phyloP scores from a whole-genome alignment of 257 asterid genomes.

The Lycium barbarum region DNA sequence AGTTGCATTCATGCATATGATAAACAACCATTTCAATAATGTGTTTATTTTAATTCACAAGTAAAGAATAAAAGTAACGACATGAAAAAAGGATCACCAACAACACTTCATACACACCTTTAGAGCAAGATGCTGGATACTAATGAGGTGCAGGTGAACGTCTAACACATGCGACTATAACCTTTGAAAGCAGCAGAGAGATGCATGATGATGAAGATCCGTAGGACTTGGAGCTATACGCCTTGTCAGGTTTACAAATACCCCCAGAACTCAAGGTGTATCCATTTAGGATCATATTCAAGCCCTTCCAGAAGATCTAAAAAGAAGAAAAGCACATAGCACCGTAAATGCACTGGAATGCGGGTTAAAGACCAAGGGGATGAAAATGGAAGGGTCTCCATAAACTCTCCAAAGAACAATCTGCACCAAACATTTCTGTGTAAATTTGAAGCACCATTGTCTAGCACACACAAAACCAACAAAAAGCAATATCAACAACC shows the following conservation, averaged over 20 bases:
- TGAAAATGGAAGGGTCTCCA: not conserved
- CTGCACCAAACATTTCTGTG: not conserved
- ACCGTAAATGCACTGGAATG: not conserved
- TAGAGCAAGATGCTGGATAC: constrained; percentile 31
- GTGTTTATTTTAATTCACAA: not conserved
- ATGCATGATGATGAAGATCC: constrained; percentile 37
- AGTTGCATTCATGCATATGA: not conserved
- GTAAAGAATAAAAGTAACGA: not conserved
- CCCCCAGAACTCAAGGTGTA: constrained; percentile 49
- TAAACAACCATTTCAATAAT: not conserved
- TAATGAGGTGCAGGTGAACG: constrained; percentile 40
- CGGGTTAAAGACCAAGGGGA: not conserved
- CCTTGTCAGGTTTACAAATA: constrained; percentile 40
- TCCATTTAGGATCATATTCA: constrained; percentile 62
- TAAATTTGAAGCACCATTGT: not conserved
- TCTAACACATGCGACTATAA: constrained; percentile 35
- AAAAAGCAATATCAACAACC: not conserved
- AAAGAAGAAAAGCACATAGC: not conserved
- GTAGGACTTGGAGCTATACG: constrained; percentile 40
- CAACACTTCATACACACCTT: constrained; percentile 48
- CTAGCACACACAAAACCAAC: not conserved
- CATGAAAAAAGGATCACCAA: not conserved
- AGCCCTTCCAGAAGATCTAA: constrained; percentile 34
- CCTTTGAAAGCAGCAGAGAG: constrained; percentile 32
- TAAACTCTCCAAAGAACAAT: not conserved